These are phyloP conservation scores for Picea glauca DNA, from an alignment of 75 land plant genomes.

Conservation along the genomic window DNA sequence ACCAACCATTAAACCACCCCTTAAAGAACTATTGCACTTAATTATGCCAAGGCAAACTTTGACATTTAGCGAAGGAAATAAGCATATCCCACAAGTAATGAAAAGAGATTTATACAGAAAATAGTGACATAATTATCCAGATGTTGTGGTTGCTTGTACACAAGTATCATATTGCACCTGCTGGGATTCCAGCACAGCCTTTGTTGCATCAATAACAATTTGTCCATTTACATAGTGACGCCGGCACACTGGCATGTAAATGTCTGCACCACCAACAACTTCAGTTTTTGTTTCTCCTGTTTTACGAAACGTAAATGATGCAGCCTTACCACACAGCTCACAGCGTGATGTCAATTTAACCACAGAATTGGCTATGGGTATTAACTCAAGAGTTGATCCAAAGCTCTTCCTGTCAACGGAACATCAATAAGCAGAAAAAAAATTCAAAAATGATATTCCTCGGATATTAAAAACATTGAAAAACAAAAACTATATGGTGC, in stretches of 20 bases:
- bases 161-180: slow-evolving; percentile 17
- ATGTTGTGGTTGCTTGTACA: background rate
- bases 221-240: slow-evolving; percentile 84
- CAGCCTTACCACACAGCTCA: slow-evolving; percentile 75
- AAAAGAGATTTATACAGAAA: background rate
- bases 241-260: slow-evolving; percentile 96
- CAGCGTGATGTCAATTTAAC: slow-evolving; percentile 79
- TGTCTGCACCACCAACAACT: slow-evolving; percentile 86
- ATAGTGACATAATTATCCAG: background rate
- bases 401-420: slow-evolving; percentile 70
- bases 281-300: slow-evolving; percentile 69
- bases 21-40: too few species aligned
- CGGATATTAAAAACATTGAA: background rate
- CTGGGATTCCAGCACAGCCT: slow-evolving; percentile 48
- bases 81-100: background rate
- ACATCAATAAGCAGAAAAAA: background rate
- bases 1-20: background rate
- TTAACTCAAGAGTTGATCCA: slow-evolving; percentile 78
- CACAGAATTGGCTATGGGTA: slow-evolving; percentile 86
- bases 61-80: slow-evolving; percentile 1
- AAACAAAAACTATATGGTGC: background rate
- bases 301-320: slow-evolving; percentile 83
- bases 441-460: background rate
- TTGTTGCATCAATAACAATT: slow-evolving; percentile 55
- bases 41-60: background rate